phyloP scores from a whole-genome alignment of 768 basidiomycete species.

The Boletellus sp. region DNA sequence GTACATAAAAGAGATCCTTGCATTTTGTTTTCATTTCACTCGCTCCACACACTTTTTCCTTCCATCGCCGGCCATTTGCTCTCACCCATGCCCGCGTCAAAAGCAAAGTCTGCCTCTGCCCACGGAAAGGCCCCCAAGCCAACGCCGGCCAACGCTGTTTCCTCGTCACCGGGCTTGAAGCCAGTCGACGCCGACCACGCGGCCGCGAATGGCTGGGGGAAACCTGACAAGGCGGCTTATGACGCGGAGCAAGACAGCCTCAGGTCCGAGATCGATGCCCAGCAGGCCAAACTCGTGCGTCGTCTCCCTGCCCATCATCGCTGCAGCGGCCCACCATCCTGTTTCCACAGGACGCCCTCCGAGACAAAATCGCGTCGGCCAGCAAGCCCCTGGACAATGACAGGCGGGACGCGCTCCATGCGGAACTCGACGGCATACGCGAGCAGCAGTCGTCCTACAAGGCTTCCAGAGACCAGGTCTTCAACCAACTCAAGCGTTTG shows the following conservation, averaged over 20 bases:
- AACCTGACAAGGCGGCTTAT: constrained; percentile 82
- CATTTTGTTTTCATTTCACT: constrained; percentile 14
- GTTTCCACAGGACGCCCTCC: constrained; percentile 53
- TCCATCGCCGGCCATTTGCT: constrained; percentile 13
- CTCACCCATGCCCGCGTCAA: constrained; percentile 38
- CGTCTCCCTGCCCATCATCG: not conserved
- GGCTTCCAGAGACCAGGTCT: constrained; percentile 59
- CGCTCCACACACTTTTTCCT: constrained; percentile 18
- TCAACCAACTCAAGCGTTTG: constrained; percentile 74
- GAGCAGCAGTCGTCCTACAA: constrained; percentile 78
- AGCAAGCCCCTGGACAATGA: constrained; percentile 67
- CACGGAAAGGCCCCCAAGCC: constrained; percentile 21
- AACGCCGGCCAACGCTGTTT: constrained; percentile 27
- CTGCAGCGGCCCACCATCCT: constrained; percentile 2
- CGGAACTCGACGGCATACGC: constrained; percentile 78
- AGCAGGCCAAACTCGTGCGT: constrained; percentile 80
- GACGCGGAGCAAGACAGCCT: constrained; percentile 82
- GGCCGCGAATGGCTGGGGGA: constrained; percentile 40
- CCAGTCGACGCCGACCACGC: constrained; percentile 16
- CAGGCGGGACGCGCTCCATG: constrained; percentile 62
- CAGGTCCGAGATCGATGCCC: constrained; percentile 77
- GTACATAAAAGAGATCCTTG: not conserved
- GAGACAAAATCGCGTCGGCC: constrained; percentile 68
- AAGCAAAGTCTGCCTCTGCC: constrained; percentile 51
- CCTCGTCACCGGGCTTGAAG: constrained; percentile 26